Conservation (phyloP, 805 yeast genomes). For the Cyberlindnera euphorbiae region DNA sequence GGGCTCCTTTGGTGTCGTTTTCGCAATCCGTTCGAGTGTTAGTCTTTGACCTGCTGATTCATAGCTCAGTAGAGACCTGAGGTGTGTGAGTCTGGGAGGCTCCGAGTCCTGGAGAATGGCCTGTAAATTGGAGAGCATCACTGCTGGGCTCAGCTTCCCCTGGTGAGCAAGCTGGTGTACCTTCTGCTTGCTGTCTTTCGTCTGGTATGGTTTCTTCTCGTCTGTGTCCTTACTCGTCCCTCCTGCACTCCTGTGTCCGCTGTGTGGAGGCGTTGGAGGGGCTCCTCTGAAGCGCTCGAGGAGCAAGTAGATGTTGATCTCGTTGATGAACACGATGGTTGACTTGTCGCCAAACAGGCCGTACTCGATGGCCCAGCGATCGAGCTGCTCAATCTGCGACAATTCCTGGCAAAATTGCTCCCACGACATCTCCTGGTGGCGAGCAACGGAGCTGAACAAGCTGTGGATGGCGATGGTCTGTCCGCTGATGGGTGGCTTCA, state of each 20-base stretch:
- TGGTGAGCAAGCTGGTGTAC: constrained; percentile 1
- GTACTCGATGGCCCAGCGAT: constrained; percentile 8
- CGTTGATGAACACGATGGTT: constrained; percentile 18
- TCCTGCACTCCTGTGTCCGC: too few relatives aligned
- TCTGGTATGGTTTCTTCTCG: too few relatives aligned
- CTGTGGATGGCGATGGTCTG: constrained; percentile 6
- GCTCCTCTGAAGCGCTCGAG: neutral
- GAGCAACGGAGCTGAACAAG: constrained; percentile 11
- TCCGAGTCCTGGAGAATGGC: constrained; percentile 5
- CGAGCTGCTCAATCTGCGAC: constrained; percentile 7
- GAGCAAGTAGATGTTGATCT: constrained; percentile 10
- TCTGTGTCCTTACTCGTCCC: too few relatives aligned
- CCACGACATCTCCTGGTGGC: neutral
- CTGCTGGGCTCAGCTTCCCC: neutral
- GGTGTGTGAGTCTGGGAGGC: constrained; percentile 7
- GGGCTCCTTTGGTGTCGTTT: constrained; percentile 36
- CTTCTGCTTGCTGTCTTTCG: constrained; percentile 1
- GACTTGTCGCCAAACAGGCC: constrained; percentile 1
- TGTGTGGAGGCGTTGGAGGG: too few relatives aligned
- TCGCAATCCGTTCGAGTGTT: constrained; percentile 34
- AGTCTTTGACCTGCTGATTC: constrained; percentile 38
- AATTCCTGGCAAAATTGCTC: constrained; percentile 10
- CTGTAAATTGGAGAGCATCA: constrained; percentile 4
- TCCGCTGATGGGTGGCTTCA: constrained; percentile 16
- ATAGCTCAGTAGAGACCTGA: constrained; percentile 22